Base-by-base conservation (phyloP, 768 basidiomycete genomes). In the Pholiota microspora region DNA sequence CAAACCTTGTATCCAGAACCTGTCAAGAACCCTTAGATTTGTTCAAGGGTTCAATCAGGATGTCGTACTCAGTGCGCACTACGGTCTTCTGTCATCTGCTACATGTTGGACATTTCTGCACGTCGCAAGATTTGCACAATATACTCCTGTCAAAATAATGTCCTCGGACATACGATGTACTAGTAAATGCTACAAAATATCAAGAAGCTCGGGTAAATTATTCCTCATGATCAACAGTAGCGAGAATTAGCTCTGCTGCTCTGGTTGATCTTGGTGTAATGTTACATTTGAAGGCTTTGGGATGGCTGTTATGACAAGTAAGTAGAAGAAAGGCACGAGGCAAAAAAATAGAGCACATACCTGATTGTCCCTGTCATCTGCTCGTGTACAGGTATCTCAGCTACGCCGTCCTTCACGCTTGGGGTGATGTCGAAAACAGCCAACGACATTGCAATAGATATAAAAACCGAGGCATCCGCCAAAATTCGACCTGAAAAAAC, bases 331-430 rank as follows among this genome's bases (percentile, higher is more conserved):
- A 12, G 50, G 45, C 40, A 12, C n/a, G 5, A 18, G 3, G 8
- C 34, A n/a, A 12, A 40, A 45, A 31, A n/a, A n/a, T n/a, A n/a
- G n/a, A 28, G 4, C 29, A 24, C 63, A 28, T 32, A 76, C 78
- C 78, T 80, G 58, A 80, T 77, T 0, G 73, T 75, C 9, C 79
- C 79, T 8, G 73, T 68, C 12, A 73, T 73, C 7, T 77, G 76
- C 13, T 77, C 76, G 29, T 59, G 58, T 0, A 73, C 32, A 6
- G 76, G 75, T 42, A 71, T 71, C 4, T 75, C 58, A 21, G 60
- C 58, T 24, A 58, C 50, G 18, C 62, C 63, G 38, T 69, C 53
- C 28, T 69, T 65, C 6, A 61, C 47, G n/a, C 53, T 40, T 38
- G 70, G 70, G 5, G 67, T 58, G 45, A 78, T 73, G 56, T 75